A percentile compares a stretch with the other conserved stretches of the same genome.
Conservation (phyloP, 106 monocot genomes). For the Alisma plantagoaquatica region DNA sequence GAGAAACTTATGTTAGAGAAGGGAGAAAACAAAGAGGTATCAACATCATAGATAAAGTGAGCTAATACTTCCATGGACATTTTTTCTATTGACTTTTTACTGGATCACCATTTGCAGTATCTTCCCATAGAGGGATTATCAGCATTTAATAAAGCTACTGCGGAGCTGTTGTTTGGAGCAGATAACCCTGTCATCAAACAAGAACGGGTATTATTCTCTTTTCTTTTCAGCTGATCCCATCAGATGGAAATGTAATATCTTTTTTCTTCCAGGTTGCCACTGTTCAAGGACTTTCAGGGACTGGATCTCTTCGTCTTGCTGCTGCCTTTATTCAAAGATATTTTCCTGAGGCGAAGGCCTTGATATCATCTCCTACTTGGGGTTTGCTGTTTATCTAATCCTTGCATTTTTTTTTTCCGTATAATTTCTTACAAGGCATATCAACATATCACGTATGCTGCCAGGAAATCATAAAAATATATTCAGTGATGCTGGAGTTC, state of each 20-base stretch:
- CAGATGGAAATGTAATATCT: not conserved
- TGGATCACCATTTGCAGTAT: conserved; percentile 79
- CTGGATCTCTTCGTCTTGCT: conserved; percentile 98
- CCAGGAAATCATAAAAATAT: conserved; percentile 99
- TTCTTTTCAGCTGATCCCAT: not conserved
- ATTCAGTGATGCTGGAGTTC: conserved; percentile 97
- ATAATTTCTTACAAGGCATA: not conserved
- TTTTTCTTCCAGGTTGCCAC: conserved; percentile 62
- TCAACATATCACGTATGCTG: no score
- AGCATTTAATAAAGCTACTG: conserved; percentile 92
- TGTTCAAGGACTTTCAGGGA: conserved; percentile 93
- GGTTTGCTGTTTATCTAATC: conserved; percentile 23
- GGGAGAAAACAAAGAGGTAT: conserved; percentile 96
- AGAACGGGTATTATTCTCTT: conserved; percentile 49
- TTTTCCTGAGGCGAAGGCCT: conserved; percentile 86
- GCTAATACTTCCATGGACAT: not conserved
- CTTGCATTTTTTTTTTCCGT: not conserved
- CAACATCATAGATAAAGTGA: not conserved
- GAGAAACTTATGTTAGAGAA: conserved; percentile 93
- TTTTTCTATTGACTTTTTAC: not conserved
- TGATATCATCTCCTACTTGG: conserved; percentile 97
- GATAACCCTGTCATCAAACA: conserved; percentile 59
- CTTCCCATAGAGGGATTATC: conserved; percentile 98
- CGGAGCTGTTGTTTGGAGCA: conserved; percentile 79
- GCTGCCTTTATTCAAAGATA: conserved; percentile 99